Evolutionary conservation across 495 filamentous ascomycete species (phyloP).

Genomic region (Lichenothelia convexa): DNA sequence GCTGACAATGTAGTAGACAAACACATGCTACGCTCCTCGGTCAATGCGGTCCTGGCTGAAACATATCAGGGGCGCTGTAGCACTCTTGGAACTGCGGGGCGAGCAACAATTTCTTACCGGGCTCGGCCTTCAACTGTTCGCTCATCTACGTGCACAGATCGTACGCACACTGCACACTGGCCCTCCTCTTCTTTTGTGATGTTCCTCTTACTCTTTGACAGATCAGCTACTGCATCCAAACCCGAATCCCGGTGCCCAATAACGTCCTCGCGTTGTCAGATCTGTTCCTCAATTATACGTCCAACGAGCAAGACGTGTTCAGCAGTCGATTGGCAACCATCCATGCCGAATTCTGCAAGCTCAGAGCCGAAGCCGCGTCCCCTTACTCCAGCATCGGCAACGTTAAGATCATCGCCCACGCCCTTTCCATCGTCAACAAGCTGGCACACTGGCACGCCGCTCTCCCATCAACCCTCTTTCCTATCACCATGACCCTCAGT

Average conservation of each 20-base stretch:
- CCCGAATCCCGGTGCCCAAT: background rate
- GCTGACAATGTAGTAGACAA: slow-evolving; percentile 1
- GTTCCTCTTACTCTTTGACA: background rate
- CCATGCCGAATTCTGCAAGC: background rate
- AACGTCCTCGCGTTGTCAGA: background rate
- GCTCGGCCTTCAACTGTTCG: slow-evolving; percentile 1
- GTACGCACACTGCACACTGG: too few relatives aligned
- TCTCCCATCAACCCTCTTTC: too few relatives aligned
- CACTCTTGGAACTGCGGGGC: background rate
- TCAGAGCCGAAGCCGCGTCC: too few relatives aligned
- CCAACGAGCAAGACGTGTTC: background rate
- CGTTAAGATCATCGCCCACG: background rate
- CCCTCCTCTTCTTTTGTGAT: background rate
- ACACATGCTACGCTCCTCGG: slow-evolving; percentile 1
- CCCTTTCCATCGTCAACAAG: background rate
- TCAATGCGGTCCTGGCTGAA: slow-evolving; percentile 2
- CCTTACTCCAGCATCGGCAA: too few relatives aligned
- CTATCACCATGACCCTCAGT: too few relatives aligned
- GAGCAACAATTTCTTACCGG: background rate
- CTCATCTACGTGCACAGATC: slow-evolving; percentile 1
- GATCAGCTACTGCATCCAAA: slow-evolving; percentile 2
- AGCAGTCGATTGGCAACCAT: too few relatives aligned
- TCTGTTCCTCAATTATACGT: background rate
- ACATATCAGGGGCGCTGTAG: slow-evolving; percentile 1
- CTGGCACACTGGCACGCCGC: background rate